Evolutionary conservation across 1,139 yeast species (phyloP).

Genomic region (Eremothecium gossypii): DNA sequence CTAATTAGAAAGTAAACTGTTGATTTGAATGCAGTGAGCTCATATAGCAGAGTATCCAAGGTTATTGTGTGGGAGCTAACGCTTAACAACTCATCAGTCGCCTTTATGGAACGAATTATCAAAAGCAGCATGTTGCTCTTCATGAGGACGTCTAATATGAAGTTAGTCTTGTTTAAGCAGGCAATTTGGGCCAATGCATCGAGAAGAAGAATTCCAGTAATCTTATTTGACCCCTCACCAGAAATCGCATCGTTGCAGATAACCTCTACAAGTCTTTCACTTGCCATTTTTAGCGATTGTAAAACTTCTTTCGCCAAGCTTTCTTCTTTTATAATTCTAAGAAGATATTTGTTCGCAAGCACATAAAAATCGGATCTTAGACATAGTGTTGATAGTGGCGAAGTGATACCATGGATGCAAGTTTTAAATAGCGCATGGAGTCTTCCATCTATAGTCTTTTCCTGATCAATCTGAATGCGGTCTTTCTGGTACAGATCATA

Average conservation of each 20-base stretch:
- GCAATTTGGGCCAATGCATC: conserved; percentile 62
- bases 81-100: conserved; percentile 56
- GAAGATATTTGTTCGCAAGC: conserved; percentile 56
- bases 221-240: conserved; percentile 69
- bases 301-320: conserved; percentile 39
- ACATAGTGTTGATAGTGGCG: conserved; percentile 57
- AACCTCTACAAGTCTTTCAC: conserved; percentile 52
- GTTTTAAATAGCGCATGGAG: conserved; percentile 64
- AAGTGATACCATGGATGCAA: conserved; percentile 61
- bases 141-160: conserved; percentile 51
- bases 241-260: conserved; percentile 71
- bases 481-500: conserved; percentile 54
- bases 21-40: conserved; percentile 67
- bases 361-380: conserved; percentile 75
- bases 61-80: conserved; percentile 33
- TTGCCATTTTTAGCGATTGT: conserved; percentile 47
- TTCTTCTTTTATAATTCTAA: conserved; percentile 38
- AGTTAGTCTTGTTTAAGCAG: conserved; percentile 41
- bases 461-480: conserved; percentile 29
- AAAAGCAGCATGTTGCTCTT: conserved; percentile 57
- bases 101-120: conserved; percentile 55
- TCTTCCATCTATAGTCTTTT: conserved; percentile 35
- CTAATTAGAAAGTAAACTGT: conserved; percentile 60
- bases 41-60: conserved; percentile 51
- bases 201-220: conserved; percentile 66